These are phyloP conservation scores for Septoria linicola DNA, from an alignment of 2,329 filamentous ascomycete species.

Conservation along the genomic window DNA sequence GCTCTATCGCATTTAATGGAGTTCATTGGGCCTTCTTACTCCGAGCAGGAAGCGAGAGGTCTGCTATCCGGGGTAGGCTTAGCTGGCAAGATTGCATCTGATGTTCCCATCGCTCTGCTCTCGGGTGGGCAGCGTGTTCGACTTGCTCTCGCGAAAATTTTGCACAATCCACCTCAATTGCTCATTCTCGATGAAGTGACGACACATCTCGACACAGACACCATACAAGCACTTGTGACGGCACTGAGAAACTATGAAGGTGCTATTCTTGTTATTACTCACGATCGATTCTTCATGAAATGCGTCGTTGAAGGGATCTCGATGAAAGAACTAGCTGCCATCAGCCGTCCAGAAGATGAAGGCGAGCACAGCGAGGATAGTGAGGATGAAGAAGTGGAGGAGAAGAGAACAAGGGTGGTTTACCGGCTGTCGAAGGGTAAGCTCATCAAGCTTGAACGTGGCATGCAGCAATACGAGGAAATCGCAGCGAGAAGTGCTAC, in stretches of 20 bases:
- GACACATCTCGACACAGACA: conserved; percentile 82
- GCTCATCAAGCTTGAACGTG: conserved; percentile 19
- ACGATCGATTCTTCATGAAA: conserved; percentile 79
- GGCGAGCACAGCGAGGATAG: conserved; percentile 23
- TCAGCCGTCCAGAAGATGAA: conserved; percentile 28
- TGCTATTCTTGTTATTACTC: conserved; percentile 73
- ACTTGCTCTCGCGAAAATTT: conserved; percentile 65
- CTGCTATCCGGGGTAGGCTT: conserved; percentile 69
- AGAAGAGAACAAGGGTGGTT: conserved; percentile 16
- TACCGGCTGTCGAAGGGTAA: conserved; percentile 25
- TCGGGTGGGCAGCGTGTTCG: conserved; percentile 73
- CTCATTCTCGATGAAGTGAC: conserved; percentile 79
- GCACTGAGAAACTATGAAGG: conserved; percentile 69
- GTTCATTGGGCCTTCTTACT: conserved; percentile 53
- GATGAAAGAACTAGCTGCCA: conserved; percentile 19
- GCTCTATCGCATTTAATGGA: conserved; percentile 63
- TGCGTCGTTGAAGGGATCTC: conserved; percentile 65
- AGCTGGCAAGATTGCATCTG: conserved; percentile 66
- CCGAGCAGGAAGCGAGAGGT: conserved; percentile 67
- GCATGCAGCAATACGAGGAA: conserved; percentile 27
- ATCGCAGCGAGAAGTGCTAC: conserved; percentile 22
- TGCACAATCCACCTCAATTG: conserved; percentile 68
- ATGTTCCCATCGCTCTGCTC: conserved; percentile 69
- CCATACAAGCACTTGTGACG: conserved; percentile 67
- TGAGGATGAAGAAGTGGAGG: conserved; percentile 23